Base-by-base conservation (phyloP, 73 alveolate species). In the Paramecium pentaurelia region DNA sequence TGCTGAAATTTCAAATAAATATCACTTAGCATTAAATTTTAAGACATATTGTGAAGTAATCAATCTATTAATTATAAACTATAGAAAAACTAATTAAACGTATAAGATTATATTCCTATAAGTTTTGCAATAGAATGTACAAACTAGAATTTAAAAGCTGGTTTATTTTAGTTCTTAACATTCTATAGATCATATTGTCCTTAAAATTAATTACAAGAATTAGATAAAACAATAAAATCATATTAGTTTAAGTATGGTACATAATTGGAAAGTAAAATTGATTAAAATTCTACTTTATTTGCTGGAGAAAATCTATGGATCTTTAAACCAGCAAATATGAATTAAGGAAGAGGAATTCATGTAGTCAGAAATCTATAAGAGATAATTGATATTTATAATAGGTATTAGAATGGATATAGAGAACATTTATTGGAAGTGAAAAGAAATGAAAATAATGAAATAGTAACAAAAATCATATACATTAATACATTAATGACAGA, bases 261-360 rank as follows among this genome's bases (percentile, higher is more conserved):
- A 28, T 89, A 71, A 20, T 9, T 34, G 28, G 71, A 80, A 9
- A 20, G 16, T 14, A 14, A 40, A 49, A 30, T n/a, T 0, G 28
- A 18, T 20, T 10, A 34, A 60, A 70, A 86, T 14, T 51, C 92
- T 30, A 95, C 97, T 28, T 70, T 71, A 77, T 95, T 84, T 94
- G 51, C 86, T 3, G 97, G 97, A 2, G 94, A 95, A 38, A 95
- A 95, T 83, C 75, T 96, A 0, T 96, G 98, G 98, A 71, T 96
- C 11, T 86, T 96, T 4, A 96, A 96, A 92, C 95, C 98, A 8
- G 77, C 97, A 7, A 96, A 93, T 16, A 86, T 95, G 83, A 96
- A 96, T 68, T 40, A 97, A 59, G 98, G 98, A 3, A 92, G 97
- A 85, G 98, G 98, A 8, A 95, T 96, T 49, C 94, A 95, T 47